Evolutionary conservation across 2,329 filamentous ascomycete species (phyloP), one percentile per base, ranked within the genome.

Genomic region (Botrytis elliptica): DNA sequence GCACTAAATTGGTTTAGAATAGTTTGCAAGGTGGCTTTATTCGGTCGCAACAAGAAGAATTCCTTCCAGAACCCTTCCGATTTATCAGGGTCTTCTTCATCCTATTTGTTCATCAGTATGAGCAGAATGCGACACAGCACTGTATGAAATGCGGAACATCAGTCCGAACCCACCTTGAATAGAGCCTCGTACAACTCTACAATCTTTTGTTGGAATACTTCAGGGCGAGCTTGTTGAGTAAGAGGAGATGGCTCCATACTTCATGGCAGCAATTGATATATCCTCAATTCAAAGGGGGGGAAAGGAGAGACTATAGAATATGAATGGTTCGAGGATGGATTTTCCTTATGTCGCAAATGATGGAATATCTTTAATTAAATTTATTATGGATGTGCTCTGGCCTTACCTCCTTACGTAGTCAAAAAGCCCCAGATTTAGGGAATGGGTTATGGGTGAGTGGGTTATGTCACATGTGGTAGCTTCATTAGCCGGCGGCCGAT

Each of bases 61-160:
- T 98, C 96, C 77, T 90, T 88, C 96, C 96, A 99, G 84, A 98
- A 99, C 62, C 94, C 95, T 75, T 97, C 94, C 0, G 93, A 89
- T 75, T 92, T 92, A 42, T 94, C 91, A 70, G 85, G 83, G 74
- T 90, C 88, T 75, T 92, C 88, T 72, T 90, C 88, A 76, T 91
- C 89, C 84, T 92, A 79, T 79, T 77, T 79, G 74, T 73, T 25
- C 71, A 75, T 79, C 75, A 78, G 75, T 62, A 70, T 55, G 38
- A 40, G 42, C 22, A 38, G 10, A 14, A 59, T 49, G 36, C 33
- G 69, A 70, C 25, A n/a, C n/a, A 60, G 68, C 25, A 16, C 40
- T 72, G 25, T 12, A 73, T 38, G 59, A 57, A 52, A 67, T 33
- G 74, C 33, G n/a, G 52, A 33, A 71, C 62, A 49, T 65, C n/a